Base-by-base conservation (phyloP, 2,329 filamentous ascomycete species). In the Chaetothyriales sp. region DNA sequence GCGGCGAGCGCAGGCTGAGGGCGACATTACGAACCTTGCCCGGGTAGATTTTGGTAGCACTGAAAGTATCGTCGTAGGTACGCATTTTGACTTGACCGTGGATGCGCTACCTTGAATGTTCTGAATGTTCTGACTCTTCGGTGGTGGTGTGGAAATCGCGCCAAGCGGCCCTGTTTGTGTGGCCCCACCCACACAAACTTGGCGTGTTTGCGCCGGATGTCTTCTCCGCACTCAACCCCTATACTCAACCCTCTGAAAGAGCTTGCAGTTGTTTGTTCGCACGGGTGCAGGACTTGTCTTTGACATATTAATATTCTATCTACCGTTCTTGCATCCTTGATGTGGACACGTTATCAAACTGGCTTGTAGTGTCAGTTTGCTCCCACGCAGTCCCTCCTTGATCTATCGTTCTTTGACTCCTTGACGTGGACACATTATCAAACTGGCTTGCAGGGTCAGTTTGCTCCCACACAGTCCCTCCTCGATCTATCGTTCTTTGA, bases 61-160 rank as follows among this genome's bases (percentile, higher is more conserved):
- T 81, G 79, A 85, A 85, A 66, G 79, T 77, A 69, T 85, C 81
- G 75, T 85, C 81, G 81, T 84, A 85, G 72, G 79, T 82, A 76
- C 79, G 77, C 79, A 83, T 83, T 68, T 75, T 80, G 75, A 71
- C 70, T 70, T 39, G 32, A 15, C 32, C 32, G 32, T 39, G 32
- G 32, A 39, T 39, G 32, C 32, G 32, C 32, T 15, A 39, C 32
- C 32, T 39, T 39, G 15, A 39, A 12, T 39, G 10, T 39, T 39
- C 32, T 39, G 32, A 39, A 39, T 39, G 8, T 3, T 39, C 32
- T 39, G 10, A 15, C 32, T 39, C 10, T 39, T 39, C 32, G 12
- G 32, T 39, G 32, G 32, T 39, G 3, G 32, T 39, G 32, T 39
- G 32, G 32, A 39, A 39, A 39, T 39, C 8, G 10, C 10, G 32